Percentiles rank a stretch among this genome's conserved stretches.
phyloP scores from a whole-genome alignment of 306 rosid species.

The Pueraria montana region DNA sequence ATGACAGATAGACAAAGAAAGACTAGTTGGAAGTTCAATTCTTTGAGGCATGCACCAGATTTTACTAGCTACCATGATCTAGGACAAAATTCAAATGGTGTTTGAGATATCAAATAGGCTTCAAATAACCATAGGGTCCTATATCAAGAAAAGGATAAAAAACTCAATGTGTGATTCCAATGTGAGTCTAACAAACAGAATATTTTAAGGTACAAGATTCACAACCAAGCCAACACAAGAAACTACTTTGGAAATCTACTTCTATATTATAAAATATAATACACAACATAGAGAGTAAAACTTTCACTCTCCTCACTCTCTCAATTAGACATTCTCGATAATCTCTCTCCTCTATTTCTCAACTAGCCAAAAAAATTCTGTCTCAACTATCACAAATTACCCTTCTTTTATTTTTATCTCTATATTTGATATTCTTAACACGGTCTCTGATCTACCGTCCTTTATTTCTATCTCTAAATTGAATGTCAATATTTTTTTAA shows the following conservation, averaged over 20 bases:
- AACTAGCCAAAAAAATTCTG: background rate
- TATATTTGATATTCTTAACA: background rate
- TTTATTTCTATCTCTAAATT: background rate
- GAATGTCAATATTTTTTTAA: background rate
- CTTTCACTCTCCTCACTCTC: background rate
- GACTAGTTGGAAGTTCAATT: slow-evolving; percentile 20
- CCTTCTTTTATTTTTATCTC: background rate
- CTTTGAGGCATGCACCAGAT: background rate
- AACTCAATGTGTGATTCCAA: background rate
- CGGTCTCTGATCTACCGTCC: background rate
- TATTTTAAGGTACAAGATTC: background rate
- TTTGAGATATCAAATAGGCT: background rate
- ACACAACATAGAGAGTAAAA: background rate
- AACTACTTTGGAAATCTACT: background rate
- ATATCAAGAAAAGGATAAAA: slow-evolving; percentile 12
- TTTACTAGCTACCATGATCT: slow-evolving; percentile 7
- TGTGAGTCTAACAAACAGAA: slow-evolving; percentile 4
- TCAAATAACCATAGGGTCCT: background rate
- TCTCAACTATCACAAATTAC: background rate
- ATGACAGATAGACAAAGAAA: background rate
- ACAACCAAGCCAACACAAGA: slow-evolving; percentile 17
- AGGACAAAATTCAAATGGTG: slow-evolving; percentile 4
- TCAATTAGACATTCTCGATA: background rate
- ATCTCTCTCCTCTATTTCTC: background rate
- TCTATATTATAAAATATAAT: background rate